Evolutionary conservation across 306 rosid species (phyloP), one percentile per base, ranked within the genome.

Genomic region (Parietaria judaica): DNA sequence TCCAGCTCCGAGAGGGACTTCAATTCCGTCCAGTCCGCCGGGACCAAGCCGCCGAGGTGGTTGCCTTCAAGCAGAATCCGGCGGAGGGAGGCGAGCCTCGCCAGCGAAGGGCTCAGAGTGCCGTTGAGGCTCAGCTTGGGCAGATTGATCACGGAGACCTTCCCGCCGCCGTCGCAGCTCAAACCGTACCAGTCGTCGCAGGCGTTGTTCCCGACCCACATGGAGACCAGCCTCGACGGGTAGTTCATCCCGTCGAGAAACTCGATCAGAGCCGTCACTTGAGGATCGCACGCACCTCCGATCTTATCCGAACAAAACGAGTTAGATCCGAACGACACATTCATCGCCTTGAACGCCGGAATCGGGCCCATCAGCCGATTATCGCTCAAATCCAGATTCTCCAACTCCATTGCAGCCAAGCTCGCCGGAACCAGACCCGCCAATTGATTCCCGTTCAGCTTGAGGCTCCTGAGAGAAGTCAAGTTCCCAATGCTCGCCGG

Each of bases 351-450:
- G 35, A 88, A 86, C n/a, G 60, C 67, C 0, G 99, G 99, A 50
- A 84, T 74, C 36, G 95, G 86, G 69, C 99, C 99, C 94, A 88
- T 88, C 6, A 94, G 71, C 43, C n/a, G 67, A 62, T 94, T 94
- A 56, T 88, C 86, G 82, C 71, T 88, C 87, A 94, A 84, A 78
- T 81, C 78, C 10, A 94, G 76, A 2, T 15, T 11, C 35, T 64
- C 84, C 59, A 88, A 70, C 23, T 69, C 31, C 81, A 94, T 37
- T 53, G 76, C 66, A 57, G 74, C 84, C 66, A 94, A 79, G 63
- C 80, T 66, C 43, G 73, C 75, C 36, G 99, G 99, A 67, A 94
- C 67, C 39, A 84, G 10, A 12, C 99, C 99, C 61, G 81, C 95
- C 46, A 94, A 77, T n/a, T 67, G 63, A 58, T 94, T 94, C 6